Evolutionary conservation across 148 eudicot genomes (phyloP).

Genomic region (Rhododendron henanense): DNA sequence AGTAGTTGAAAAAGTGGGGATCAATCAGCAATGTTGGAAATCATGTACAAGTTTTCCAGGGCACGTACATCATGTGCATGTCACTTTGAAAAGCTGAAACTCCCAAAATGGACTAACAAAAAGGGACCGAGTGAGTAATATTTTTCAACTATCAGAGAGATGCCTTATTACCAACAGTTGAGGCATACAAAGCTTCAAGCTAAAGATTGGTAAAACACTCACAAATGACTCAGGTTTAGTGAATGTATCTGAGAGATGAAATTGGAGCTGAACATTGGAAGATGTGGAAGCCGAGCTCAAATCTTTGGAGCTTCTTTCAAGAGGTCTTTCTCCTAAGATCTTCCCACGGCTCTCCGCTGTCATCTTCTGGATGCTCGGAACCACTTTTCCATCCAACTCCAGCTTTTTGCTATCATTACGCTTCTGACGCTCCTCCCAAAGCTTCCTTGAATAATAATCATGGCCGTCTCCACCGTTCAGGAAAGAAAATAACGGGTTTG

Average conservation of each 20-base stretch:
- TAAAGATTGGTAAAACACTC: constrained; percentile 32
- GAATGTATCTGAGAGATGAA: constrained; percentile 73
- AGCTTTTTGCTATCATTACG: constrained; percentile 41
- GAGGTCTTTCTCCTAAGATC: constrained; percentile 79
- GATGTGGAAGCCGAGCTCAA: constrained; percentile 27
- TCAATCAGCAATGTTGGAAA: neutral
- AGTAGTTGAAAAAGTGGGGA: neutral
- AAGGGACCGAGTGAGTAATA: neutral
- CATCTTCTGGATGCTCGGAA: constrained; percentile 50
- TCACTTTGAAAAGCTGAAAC: neutral
- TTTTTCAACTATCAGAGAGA: neutral
- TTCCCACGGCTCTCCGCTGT: constrained; percentile 88
- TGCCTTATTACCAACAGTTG: neutral
- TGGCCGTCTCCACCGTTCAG: constrained; percentile 82
- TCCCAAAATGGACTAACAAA: neutral
- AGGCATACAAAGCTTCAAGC: neutral
- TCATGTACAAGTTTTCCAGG: neutral
- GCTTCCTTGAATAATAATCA: constrained; percentile 76
- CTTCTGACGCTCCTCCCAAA: constrained; percentile 89
- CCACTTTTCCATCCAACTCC: constrained; percentile 39
- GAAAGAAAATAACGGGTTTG: constrained; percentile 76
- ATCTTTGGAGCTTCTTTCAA: constrained; percentile 56
- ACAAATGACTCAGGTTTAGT: constrained; percentile 75
- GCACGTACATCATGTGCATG: neutral
- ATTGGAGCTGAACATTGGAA: constrained; percentile 37